A percentile compares a stretch with the other conserved stretches of the same genome.
Conservation (phyloP, 768 basidiomycete species). For the Hemileccinum rubropunctum region DNA sequence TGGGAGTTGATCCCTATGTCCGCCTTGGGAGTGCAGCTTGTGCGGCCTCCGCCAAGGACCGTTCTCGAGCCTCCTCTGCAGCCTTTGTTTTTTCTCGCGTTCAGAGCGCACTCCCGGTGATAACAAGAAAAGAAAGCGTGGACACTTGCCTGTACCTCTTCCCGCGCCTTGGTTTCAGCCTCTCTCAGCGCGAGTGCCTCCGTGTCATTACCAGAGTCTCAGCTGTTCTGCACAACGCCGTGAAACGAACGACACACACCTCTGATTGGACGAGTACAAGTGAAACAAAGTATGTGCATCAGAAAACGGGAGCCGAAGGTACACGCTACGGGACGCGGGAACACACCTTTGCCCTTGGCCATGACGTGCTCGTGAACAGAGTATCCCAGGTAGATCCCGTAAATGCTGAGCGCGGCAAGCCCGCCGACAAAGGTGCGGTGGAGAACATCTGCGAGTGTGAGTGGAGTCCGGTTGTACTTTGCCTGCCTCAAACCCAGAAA, state of each 20-base stretch:
- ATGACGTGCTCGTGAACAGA: conserved; percentile 31
- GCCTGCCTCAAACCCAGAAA: conserved; percentile 26
- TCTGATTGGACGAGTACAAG: conserved; percentile 9
- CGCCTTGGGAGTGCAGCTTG: conserved; percentile 24
- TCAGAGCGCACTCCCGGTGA: neutral
- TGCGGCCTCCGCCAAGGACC: conserved; percentile 30
- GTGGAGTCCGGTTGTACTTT: conserved; percentile 20
- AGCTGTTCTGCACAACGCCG: neutral
- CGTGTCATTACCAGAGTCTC: neutral
- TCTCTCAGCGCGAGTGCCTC: conserved; percentile 25
- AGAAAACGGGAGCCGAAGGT: no score
- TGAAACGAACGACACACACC: conserved; percentile 14
- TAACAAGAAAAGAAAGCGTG: neutral
- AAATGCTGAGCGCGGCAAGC: conserved; percentile 26
- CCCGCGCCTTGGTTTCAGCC: conserved; percentile 18
- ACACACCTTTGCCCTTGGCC: conserved; percentile 31
- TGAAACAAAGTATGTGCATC: neutral
- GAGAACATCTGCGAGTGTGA: conserved; percentile 28
- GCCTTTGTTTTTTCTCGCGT: conserved; percentile 11
- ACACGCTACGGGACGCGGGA: no score
- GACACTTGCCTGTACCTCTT: conserved; percentile 14
- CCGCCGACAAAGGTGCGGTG: conserved; percentile 32
- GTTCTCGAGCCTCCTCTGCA: conserved; percentile 28
- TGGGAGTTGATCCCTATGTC: neutral
- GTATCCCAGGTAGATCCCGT: conserved; percentile 33